Evolutionary conservation across 768 basidiomycete genomes (phyloP).

Genomic region (Mycena rosella): DNA sequence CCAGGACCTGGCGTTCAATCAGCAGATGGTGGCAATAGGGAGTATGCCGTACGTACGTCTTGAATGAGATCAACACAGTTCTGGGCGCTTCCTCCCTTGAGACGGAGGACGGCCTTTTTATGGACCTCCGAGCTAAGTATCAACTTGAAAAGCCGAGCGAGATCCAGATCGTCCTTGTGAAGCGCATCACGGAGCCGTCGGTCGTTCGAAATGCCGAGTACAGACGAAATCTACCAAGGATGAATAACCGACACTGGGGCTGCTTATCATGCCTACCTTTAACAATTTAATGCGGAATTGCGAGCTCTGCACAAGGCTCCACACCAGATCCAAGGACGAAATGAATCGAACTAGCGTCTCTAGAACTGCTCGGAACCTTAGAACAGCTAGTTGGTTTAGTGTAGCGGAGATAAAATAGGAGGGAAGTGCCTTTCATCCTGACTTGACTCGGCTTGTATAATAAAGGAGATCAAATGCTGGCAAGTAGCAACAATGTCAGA

Average conservation of each 20-base stretch:
- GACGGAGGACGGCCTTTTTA: slow-evolving; percentile 31
- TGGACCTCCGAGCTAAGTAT: slow-evolving; percentile 18
- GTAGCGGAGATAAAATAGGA: neutral
- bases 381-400: neutral
- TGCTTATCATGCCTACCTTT: slow-evolving; percentile 19
- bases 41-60: slow-evolving; percentile 24
- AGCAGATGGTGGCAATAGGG: neutral
- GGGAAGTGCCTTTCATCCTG: slow-evolving; percentile 25
- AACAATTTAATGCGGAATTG: slow-evolving; percentile 37
- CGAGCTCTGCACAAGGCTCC: slow-evolving; percentile 36
- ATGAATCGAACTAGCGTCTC: slow-evolving; percentile 34
- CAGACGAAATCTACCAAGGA: slow-evolving; percentile 23
- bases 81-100: slow-evolving; percentile 38
- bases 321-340: slow-evolving; percentile 36
- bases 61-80: slow-evolving; percentile 38
- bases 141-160: slow-evolving; percentile 26
- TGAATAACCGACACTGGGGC: neutral
- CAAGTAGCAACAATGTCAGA: neutral
- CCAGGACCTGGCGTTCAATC: slow-evolving; percentile 26
- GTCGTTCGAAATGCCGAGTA: slow-evolving; percentile 32
- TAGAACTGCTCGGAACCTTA: slow-evolving; percentile 21
- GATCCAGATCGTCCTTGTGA: slow-evolving; percentile 36
- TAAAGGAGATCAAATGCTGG: slow-evolving; percentile 33
- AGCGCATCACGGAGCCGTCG: slow-evolving; percentile 33
- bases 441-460: slow-evolving; percentile 18